These are phyloP conservation scores for Xylaria nigripes DNA, from an alignment of 495 filamentous ascomycete species.

Conservation along the genomic window DNA sequence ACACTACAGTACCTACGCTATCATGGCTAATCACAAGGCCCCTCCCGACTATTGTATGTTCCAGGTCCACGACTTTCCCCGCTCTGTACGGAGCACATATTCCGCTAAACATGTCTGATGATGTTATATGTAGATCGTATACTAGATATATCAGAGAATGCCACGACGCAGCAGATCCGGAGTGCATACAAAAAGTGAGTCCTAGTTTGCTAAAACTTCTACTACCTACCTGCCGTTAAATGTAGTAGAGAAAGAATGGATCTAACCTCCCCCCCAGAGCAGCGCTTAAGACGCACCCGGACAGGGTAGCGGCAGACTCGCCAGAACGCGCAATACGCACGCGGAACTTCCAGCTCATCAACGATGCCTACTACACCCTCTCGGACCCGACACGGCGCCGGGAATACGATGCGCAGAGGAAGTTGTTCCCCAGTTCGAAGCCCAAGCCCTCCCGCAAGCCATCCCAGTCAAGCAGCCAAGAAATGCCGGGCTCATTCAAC, in stretches of 20 bases:
- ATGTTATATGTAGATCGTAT: constrained; percentile 28
- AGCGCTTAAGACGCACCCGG: constrained; percentile 89
- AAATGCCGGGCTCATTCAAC: constrained; percentile 22
- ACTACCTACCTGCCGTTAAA: neutral
- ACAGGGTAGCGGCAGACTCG: constrained; percentile 77
- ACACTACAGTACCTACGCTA: constrained; percentile 10
- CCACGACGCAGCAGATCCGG: constrained; percentile 76
- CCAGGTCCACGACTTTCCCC: neutral
- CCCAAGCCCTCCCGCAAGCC: neutral
- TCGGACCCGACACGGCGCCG: constrained; percentile 70
- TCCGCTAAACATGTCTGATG: constrained; percentile 7
- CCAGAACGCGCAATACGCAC: constrained; percentile 79
- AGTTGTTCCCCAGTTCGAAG: constrained; percentile 19
- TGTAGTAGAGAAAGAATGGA: neutral
- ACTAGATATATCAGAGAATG: constrained; percentile 65
- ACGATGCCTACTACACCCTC: constrained; percentile 96
- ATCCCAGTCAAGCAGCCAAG: constrained; percentile 22
- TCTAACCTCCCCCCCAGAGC: constrained; percentile 47
- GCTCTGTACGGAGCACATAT: neutral
- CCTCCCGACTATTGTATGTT: constrained; percentile 48
- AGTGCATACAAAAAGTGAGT: constrained; percentile 84
- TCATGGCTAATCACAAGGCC: constrained; percentile 31
- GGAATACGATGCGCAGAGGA: constrained; percentile 76
- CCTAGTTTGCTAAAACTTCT: neutral
- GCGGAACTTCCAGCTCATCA: constrained; percentile 87